Base-by-base conservation (phyloP, 441 rosid species). In the Omphalea diandra region DNA sequence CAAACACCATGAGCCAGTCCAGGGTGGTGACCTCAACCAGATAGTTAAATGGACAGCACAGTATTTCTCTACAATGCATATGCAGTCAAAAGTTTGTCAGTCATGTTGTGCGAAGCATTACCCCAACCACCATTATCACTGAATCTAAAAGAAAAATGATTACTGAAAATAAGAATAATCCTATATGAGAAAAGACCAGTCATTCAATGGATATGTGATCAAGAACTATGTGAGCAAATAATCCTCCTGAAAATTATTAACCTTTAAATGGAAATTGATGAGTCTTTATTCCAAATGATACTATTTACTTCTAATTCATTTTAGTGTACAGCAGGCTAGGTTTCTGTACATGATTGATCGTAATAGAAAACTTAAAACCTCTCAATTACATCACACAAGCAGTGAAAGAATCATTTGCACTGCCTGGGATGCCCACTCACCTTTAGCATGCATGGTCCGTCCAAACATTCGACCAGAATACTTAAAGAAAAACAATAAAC, bases 361-460 rank as follows among this genome's bases (percentile, higher is more conserved):
- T 10, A 66, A 53, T 57, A 43, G 41, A 47, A 53, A n/a, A 40
- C 69, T 49, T 38, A 46, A 33, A 36, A 53, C 41, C 63, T 72
- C 62, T 76, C 36, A 53, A 38, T 58, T 55, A 68, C 80, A 79
- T 79, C 86, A 46, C 81, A 58, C 83, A 66, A 81, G 87, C 83
- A 77, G 69, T 67, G 40, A 63, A 40, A 50, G n/a, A 22, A 63
- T 35, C 71, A 29, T 58, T 73, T 73, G 18, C 59, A 58, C 79
- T 67, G 80, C 87, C 68, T 68, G 80, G 82, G 84, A 86, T 79
- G 82, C 81, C 59, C 44, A 68, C 60, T 71, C 64, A 65, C 73
- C 73, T 55, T 55, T 10, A 72, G 74, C 8, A 68, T 72, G 66
- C 62, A 46, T 32, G 50, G 7, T 52, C 18, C 68, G 17, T 46